Conservation (phyloP, 2,329 filamentous ascomycete genomes). For the Aspergillus ibericus region DNA sequence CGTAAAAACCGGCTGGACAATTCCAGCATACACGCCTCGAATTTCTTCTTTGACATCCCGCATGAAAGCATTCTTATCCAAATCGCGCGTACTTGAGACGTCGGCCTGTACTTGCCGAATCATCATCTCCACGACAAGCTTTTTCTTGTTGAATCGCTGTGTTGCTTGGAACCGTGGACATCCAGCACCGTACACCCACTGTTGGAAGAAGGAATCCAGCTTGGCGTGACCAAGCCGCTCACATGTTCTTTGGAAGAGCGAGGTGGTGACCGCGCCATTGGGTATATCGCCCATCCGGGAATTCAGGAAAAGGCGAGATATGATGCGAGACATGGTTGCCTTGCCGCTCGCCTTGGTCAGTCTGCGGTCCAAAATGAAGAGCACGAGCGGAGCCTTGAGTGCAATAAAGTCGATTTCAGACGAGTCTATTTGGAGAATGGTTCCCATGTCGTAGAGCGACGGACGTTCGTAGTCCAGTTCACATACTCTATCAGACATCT, state of each 20-base stretch:
- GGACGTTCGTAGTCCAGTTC: conserved; percentile 79
- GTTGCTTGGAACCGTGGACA: conserved; percentile 85
- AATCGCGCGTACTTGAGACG: conserved; percentile 55
- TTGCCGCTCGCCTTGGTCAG: conserved; percentile 86
- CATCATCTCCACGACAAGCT: conserved; percentile 87
- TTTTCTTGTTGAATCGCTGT: conserved; percentile 96
- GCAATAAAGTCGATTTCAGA: conserved; percentile 89
- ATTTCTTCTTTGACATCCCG: conserved; percentile 79
- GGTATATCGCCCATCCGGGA: conserved; percentile 77
- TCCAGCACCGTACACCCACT: conserved; percentile 87
- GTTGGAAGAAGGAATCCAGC: conserved; percentile 86
- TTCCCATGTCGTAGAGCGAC: conserved; percentile 77
- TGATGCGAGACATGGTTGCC: conserved; percentile 77
- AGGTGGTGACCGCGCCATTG: conserved; percentile 69
- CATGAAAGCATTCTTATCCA: conserved; percentile 76
- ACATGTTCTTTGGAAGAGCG: conserved; percentile 76
- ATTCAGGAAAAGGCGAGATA: conserved; percentile 81
- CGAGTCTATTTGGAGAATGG: conserved; percentile 72
- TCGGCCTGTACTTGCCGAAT: conserved; percentile 73
- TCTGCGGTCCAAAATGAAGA: conserved; percentile 91
- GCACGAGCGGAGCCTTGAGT: conserved; percentile 83
- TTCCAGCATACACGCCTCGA: conserved; percentile 66
- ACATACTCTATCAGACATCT: conserved; percentile 76
- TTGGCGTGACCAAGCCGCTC: conserved; percentile 87
- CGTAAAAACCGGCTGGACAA: conserved; percentile 78